Conservation (phyloP, 2,329 filamentous ascomycete genomes). For the Neonectria sp. region DNA sequence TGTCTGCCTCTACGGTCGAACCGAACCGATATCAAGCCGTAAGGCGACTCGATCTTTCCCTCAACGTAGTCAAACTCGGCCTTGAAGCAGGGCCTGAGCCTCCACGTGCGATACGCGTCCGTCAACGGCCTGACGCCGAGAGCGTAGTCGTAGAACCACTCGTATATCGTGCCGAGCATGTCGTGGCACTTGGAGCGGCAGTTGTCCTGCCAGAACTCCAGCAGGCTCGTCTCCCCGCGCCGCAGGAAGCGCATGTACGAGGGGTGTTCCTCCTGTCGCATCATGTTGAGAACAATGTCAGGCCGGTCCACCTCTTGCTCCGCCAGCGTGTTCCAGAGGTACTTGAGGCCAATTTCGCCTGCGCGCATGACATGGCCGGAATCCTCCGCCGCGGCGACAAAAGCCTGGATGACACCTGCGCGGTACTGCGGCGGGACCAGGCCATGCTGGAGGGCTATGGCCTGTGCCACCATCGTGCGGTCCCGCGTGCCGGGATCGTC, state of each 20-base stretch:
- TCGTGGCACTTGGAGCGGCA: conserved; percentile 63
- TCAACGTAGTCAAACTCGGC: conserved; percentile 57
- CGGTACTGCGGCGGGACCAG: conserved; percentile 40
- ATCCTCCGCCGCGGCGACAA: conserved; percentile 42
- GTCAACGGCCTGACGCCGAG: conserved; percentile 55
- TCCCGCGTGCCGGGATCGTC: conserved; percentile 52
- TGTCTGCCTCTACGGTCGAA: conserved; percentile 36
- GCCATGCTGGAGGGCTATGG: conserved; percentile 48
- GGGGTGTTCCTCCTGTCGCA: conserved; percentile 62
- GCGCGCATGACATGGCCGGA: conserved; percentile 55
- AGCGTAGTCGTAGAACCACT: conserved; percentile 62
- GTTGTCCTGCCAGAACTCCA: conserved; percentile 61
- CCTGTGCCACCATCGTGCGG: conserved; percentile 57
- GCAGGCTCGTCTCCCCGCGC: conserved; percentile 59
- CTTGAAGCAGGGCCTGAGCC: conserved; percentile 55
- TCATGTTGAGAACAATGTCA: conserved; percentile 59
- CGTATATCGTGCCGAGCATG: conserved; percentile 64
- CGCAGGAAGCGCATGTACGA: conserved; percentile 64
- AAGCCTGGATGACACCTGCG: conserved; percentile 39
- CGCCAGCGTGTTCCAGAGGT: conserved; percentile 58
- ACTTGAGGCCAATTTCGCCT: conserved; percentile 60
- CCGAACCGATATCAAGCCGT: conserved; percentile 50
- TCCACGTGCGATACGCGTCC: conserved; percentile 58
- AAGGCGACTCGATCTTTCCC: conserved; percentile 57
- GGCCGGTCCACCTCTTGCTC: conserved; percentile 54